Percentiles rank a stretch among this genome's conserved stretches.
These are phyloP conservation scores for Venustampulla echinocandica DNA, from an alignment of 495 filamentous ascomycete genomes.

Conservation along the genomic window DNA sequence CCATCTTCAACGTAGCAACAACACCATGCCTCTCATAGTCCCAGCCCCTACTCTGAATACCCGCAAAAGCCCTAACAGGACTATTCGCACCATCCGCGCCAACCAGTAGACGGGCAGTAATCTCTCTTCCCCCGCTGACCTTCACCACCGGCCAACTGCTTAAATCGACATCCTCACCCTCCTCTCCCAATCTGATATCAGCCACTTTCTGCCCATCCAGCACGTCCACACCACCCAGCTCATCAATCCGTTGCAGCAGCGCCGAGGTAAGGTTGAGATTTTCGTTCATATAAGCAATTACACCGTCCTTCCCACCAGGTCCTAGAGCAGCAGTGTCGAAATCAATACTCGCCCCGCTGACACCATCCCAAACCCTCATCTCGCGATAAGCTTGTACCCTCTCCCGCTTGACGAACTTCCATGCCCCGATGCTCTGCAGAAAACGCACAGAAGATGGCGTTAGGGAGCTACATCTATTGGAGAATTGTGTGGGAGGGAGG, in stretches of 20 bases:
- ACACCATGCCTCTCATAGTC: conserved; percentile 88
- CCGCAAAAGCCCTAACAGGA: conserved; percentile 83
- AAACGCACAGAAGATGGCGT: conserved; percentile 75
- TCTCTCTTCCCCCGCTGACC: conserved; percentile 47
- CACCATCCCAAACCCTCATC: conserved; percentile 96
- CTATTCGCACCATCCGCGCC: conserved; percentile 94
- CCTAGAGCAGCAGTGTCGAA: conserved; percentile 65
- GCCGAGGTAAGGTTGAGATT: conserved; percentile 79
- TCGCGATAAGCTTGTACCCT: conserved; percentile 82
- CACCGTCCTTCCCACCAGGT: conserved; percentile 27
- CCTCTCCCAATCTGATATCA: conserved; percentile 64
- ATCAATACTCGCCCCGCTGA: conserved; percentile 74
- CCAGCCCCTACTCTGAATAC: conserved; percentile 79
- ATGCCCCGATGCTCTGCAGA: conserved; percentile 71
- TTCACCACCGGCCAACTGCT: conserved; percentile 79
- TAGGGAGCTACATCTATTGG: conserved; percentile 89
- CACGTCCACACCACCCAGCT: conserved; percentile 56
- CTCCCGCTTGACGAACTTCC: conserved; percentile 59
- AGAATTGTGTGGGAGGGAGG: conserved; percentile 61
- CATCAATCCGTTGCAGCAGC: conserved; percentile 59
- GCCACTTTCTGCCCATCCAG: conserved; percentile 70
- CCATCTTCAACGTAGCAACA: conserved; percentile 76
- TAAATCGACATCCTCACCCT: conserved; percentile 62
- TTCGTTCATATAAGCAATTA: conserved; percentile 94
- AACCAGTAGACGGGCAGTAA: conserved; percentile 76